Base-by-base conservation (phyloP, 345 rosid genomes). In the thale cress (Arabidopsis thaliana) region DNA sequence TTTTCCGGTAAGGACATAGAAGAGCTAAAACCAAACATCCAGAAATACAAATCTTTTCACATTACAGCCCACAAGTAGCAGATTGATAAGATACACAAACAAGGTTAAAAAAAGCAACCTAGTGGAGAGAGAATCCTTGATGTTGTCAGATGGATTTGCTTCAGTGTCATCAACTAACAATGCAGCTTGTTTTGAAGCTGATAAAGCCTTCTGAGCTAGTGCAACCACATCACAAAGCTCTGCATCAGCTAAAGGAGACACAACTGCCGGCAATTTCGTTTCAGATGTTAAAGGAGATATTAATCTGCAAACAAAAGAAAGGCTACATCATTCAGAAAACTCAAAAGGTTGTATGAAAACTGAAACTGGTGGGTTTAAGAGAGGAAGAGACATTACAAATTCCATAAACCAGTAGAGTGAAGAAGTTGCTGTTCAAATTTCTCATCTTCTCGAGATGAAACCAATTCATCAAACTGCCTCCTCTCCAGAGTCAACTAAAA, bases 161-260 rank as follows among this genome's bases (percentile, higher is more conserved):
- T 74, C 66, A 44, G 79, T 52, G 56, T 83, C 84, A 2, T 80
- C 85, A 79, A 73, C 80, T 38, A 89, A 69, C 53, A 72, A 77
- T 40, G 83, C 89, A 50, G 91, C 92, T 78, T 85, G 84, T 84
- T 85, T 89, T 6, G 96, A 88, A 60, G 91, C 92, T 67, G 82
- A 87, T 79, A 93, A 83, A 71, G 96, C 97, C 79, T 81, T 82
- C 64, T 83, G 84, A 61, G 98, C 98, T 40, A 91, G 63, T 50
- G 86, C 70, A 76, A 88, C 69, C 25, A 50, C 86, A 71, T 84
- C 69, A 72, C 60, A 65, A 49, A 78, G 60, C 51, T 90, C 88
- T 12, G 79, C 63, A 62, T 75, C 71, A 13, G 3, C 38, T 61
- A 78, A 67, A 11, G 82, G 70, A 1, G 71, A 55, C 42, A 61